Evolutionary conservation across 164 flowering plant species (phyloP).

Genomic region (Annona squamosa): DNA sequence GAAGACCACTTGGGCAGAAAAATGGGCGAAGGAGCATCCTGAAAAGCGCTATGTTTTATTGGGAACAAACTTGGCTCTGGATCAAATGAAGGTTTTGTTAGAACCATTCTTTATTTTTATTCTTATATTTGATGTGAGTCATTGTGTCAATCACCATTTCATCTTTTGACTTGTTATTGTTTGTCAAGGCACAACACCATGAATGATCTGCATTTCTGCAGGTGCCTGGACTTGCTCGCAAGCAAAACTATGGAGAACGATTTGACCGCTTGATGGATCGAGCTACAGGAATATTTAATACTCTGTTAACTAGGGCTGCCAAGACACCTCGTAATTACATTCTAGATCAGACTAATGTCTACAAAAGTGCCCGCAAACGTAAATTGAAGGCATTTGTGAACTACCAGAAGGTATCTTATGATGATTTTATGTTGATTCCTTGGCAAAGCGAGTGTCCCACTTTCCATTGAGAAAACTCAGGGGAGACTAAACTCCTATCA

Average conservation of each 20-base stretch:
- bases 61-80: slow-evolving; percentile 55
- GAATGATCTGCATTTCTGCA: slow-evolving; percentile 16
- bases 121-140: neutral
- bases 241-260: slow-evolving; percentile 53
- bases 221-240: slow-evolving; percentile 57
- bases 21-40: slow-evolving; percentile 55
- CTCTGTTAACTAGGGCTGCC: slow-evolving; percentile 48
- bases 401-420: slow-evolving; percentile 39
- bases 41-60: slow-evolving; percentile 57
- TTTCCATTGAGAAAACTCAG: neutral
- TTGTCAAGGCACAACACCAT: neutral
- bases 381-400: slow-evolving; percentile 45
- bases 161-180: neutral
- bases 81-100: slow-evolving; percentile 55
- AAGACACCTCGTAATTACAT: slow-evolving; percentile 45
- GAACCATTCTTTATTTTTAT: neutral
- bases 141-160: neutral
- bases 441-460: neutral
- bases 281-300: slow-evolving; percentile 52
- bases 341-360: slow-evolving; percentile 68
- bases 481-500: neutral
- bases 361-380: slow-evolving; percentile 54
- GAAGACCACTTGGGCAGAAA: slow-evolving; percentile 64
- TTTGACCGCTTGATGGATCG: slow-evolving; percentile 51
- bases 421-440: neutral